Conservation (phyloP, 805 yeast genomes). For the Tetrapisispora namnaoensis region DNA sequence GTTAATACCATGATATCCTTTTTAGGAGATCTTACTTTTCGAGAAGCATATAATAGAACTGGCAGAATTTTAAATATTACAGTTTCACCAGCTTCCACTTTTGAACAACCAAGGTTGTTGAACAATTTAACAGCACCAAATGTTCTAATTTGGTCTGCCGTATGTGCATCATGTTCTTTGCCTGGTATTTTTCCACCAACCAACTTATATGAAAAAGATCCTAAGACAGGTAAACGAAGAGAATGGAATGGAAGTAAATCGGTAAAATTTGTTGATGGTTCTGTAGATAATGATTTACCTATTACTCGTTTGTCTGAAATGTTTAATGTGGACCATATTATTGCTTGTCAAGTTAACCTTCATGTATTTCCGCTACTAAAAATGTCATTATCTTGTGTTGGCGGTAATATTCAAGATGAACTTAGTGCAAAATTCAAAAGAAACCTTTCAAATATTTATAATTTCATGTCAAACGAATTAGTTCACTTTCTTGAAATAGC, state of each 20-base stretch:
- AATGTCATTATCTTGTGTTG: constrained; percentile 53
- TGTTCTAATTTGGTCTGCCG: constrained; percentile 75
- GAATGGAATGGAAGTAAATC: constrained; percentile 69
- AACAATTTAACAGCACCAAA: constrained; percentile 72
- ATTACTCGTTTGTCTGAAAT: constrained; percentile 80
- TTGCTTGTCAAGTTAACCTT: constrained; percentile 94
- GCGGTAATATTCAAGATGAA: constrained; percentile 59
- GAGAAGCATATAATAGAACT: constrained; percentile 88
- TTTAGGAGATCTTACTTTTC: constrained; percentile 81
- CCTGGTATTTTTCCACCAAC: constrained; percentile 85
- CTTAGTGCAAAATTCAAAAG: constrained; percentile 44
- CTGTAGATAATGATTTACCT: constrained; percentile 89
- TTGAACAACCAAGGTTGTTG: constrained; percentile 79
- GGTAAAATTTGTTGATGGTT: constrained; percentile 84
- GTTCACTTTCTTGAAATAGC: constrained; percentile 65
- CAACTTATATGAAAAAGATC: constrained; percentile 71
- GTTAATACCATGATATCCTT: constrained; percentile 63
- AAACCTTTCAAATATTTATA: constrained; percentile 44
- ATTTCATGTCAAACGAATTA: constrained; percentile 55
- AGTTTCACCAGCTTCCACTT: constrained; percentile 79
- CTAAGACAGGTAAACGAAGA: constrained; percentile 55
- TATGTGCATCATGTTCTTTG: constrained; percentile 83
- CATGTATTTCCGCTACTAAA: constrained; percentile 83
- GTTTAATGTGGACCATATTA: constrained; percentile 94
- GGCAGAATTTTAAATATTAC: constrained; percentile 85